Base-by-base conservation (phyloP, 108 stramenopile species). In the Cyclotella choctawhatcheeana region DNA sequence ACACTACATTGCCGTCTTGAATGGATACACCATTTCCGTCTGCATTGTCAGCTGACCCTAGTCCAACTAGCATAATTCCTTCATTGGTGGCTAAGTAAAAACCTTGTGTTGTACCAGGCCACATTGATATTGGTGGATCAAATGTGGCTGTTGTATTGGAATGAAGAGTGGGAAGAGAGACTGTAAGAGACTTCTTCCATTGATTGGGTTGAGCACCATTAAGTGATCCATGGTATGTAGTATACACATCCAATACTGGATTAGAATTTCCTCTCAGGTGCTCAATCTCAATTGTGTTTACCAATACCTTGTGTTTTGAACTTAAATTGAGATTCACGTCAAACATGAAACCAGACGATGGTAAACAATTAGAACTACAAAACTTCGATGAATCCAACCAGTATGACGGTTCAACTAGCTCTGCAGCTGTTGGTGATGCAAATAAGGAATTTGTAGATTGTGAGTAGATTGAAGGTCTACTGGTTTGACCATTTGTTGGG, bases 291-390 rank as follows among this genome's bases (percentile, higher is more conserved):
- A 67, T 55, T 12, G 52, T 13, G 17, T 25, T 67, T 35, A 67
- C 47, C 3, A 27, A 5, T n/a, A 67, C 55, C 0, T n/a, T n/a
- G n/a, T 55, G 25, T 5, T 18, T 55, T 35, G 67, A 10, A 17
- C 25, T 21, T 7, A 18, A 10, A 44, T 40, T 37, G 14, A 54
- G 20, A 12, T 37, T 37, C 24, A 67, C 54, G 35, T 54, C 50
- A 44, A 67, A 67, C 67, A 67, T 67, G 52, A 54, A 67, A 34
- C 67, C 67, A 40, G 67, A 54, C 25, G 67, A 52, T 40, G 31
- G 21, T 24, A 67, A 29, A 35, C 67, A 67, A 29, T 67, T 43
- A 25, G 22, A 30, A 5, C 40, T 24, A 17, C 67, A 53, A n/a
- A 4, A 29, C 13, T 2, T 53, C 18, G 35, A 26, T 55, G 67